Evolutionary conservation across 2,329 filamentous ascomycete genomes (phyloP).

Genomic region (Aspergillus glaucus): DNA sequence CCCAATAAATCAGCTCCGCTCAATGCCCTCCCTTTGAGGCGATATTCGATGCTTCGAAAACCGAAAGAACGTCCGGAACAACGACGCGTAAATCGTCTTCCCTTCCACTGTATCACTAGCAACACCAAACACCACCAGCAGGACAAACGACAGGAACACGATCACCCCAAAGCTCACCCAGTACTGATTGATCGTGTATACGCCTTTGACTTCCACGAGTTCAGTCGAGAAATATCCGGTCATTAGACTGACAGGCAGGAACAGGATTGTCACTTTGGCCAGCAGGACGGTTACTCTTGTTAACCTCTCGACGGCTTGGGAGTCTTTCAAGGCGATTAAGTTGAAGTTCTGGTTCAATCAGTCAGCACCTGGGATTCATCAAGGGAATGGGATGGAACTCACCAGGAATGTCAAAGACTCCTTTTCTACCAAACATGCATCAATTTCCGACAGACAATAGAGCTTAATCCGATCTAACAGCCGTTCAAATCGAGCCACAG

Average conservation of each 20-base stretch:
- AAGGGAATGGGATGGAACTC: conserved; percentile 48
- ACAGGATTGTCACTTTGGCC: conserved; percentile 68
- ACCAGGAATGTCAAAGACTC: conserved; percentile 63
- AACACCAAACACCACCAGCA: conserved; percentile 53
- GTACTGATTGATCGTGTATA: conserved; percentile 59
- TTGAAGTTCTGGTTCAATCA: conserved; percentile 60
- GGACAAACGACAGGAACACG: conserved; percentile 52
- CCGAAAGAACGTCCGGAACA: conserved; percentile 31
- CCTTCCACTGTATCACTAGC: conserved; percentile 54
- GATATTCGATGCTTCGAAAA: conserved; percentile 24
- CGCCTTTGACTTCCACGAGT: conserved; percentile 49
- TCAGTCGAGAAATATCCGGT: conserved; percentile 68
- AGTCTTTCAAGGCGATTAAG: conserved; percentile 69
- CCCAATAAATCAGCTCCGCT: background rate
- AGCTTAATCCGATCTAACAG: conserved; percentile 56
- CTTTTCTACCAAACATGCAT: conserved; percentile 62
- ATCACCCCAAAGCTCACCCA: conserved; percentile 64
- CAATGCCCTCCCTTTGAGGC: background rate
- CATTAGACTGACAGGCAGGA: conserved; percentile 68
- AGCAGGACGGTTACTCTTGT: conserved; percentile 66
- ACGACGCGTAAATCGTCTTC: conserved; percentile 45
- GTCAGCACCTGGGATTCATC: conserved; percentile 38
- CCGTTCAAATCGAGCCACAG: conserved; percentile 54
- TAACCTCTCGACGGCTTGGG: conserved; percentile 63
- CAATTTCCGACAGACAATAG: conserved; percentile 58